phyloP scores from a whole-genome alignment of 2,329 filamentous ascomycete species.

The Nothophaeocryptopus gaeumannii region DNA sequence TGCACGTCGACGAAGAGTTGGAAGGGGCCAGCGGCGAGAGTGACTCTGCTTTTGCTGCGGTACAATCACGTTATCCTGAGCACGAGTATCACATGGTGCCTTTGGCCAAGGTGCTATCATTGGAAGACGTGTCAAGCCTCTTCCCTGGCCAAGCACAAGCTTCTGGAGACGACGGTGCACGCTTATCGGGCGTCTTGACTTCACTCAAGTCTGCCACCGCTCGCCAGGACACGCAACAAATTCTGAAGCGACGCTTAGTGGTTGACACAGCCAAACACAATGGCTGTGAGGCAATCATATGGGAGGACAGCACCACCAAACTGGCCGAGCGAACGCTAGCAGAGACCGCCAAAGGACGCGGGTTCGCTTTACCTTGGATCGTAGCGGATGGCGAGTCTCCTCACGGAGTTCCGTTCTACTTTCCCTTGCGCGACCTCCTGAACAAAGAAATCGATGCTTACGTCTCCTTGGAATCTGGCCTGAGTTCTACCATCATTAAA shows the following conservation, averaged over 20 bases:
- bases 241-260: slow-evolving; percentile 70
- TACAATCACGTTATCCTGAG: slow-evolving; percentile 62
- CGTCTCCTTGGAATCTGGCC: slow-evolving; percentile 42
- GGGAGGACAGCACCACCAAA: slow-evolving; percentile 82
- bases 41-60: slow-evolving; percentile 29
- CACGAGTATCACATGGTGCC: slow-evolving; percentile 40
- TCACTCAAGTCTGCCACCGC: slow-evolving; percentile 60
- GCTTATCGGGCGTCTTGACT: slow-evolving; percentile 10
- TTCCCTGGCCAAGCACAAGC: slow-evolving; percentile 6
- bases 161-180: neutral
- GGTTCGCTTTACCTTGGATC: slow-evolving; percentile 77
- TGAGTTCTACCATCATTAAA: slow-evolving; percentile 36
- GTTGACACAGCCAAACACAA: slow-evolving; percentile 60
- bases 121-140: slow-evolving; percentile 12
- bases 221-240: slow-evolving; percentile 66
- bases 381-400: slow-evolving; percentile 70
- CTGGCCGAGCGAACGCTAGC: slow-evolving; percentile 82
- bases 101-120: slow-evolving; percentile 14
- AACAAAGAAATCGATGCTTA: slow-evolving; percentile 75
- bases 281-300: slow-evolving; percentile 68
- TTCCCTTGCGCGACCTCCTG: slow-evolving; percentile 80
- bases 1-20: slow-evolving; percentile 44
- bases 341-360: slow-evolving; percentile 87
- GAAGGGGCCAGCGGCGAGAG: slow-evolving; percentile 39
- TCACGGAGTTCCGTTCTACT: slow-evolving; percentile 63